Base-by-base conservation (phyloP, 352 stramenopile genomes). In the Phytophthora citrophthora region DNA sequence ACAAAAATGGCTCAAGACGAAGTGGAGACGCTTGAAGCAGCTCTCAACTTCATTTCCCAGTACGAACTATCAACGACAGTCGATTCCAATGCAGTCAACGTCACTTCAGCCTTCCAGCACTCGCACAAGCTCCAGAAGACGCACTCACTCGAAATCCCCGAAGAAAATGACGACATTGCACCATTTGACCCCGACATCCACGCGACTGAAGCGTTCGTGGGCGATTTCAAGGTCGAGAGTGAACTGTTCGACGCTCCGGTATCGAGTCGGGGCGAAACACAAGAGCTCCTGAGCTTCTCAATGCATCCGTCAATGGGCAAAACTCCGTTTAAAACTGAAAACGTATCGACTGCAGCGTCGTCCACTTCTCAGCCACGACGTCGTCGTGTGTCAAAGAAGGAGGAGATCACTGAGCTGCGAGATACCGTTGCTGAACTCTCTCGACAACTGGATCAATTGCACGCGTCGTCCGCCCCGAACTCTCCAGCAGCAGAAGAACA, bases 361-460 rank as follows among this genome's bases (percentile, higher is more conserved):
- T 7, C 29, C 8, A 13, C 29, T 34, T 34, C 29, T 0, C 29
- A 34, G 29, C 29, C 29, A 48, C 53, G 53, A 10, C 59, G 44
- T 13, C 59, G 36, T 24, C 54, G 54, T 0, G 0, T 57, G 8
- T 66, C 61, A 0, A 64, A 71, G 46, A 77, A 73, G 47, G 57
- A 78, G 47, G 68, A 80, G 57, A 72, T 80, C 26, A 34, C 36
- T 10, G 38, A 55, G 7, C 47, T 83, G 1, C 65, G 71, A 16
- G 44, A 69, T 13, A 60, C 72, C 1, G 54, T 65, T 29, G 39
- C 39, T 1, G 47, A 72, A 36, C 44, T 83, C 8, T 63, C 62
- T 15, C 31, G 48, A 23, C 54, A 74, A 51, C 71, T 83, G 2
- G 41, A 53, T 10, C 20, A 46, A 18, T 26, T 83, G 20, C 67